phyloP scores from a whole-genome alignment of 108 stramenopile species.

The Nannochloropsis oceanica region DNA sequence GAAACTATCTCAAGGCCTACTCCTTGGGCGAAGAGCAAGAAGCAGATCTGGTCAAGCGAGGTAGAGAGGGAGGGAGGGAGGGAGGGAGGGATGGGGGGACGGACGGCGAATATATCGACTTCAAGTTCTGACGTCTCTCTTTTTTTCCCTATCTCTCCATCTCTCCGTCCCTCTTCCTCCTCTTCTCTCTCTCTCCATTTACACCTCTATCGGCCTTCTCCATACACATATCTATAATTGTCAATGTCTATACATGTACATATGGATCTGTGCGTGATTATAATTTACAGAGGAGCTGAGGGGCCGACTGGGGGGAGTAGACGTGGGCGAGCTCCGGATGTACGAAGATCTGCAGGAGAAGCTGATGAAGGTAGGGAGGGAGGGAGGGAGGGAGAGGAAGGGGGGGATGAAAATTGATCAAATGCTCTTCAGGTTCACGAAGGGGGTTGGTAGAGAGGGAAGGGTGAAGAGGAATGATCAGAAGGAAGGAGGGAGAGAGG shows the following conservation, averaged over 20 bases:
- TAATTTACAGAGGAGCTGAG: not conserved
- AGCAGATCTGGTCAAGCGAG: not conserved
- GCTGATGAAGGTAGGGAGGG: not conserved
- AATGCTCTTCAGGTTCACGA: no score
- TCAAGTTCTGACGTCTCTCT: no score
- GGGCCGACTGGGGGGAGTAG: not conserved
- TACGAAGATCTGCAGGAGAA: not conserved
- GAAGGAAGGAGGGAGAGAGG: not conserved
- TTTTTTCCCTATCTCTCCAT: no score
- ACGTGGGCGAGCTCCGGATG: not conserved
- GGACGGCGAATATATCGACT: no score
- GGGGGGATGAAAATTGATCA: not conserved
- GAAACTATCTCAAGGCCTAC: conserved; percentile 8
- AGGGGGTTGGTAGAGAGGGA: no score
- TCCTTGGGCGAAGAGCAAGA: not conserved
- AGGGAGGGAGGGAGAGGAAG: not conserved
- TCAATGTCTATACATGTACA: no score
- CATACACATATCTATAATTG: no score
- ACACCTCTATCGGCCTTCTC: no score
- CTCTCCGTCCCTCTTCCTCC: no score
- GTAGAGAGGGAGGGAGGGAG: not conserved
- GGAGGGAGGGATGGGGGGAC: not conserved
- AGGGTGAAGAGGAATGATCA: no score
- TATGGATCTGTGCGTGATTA: no score
- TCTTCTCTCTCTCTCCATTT: no score